These are phyloP conservation scores for Capsella rubella DNA, from an alignment of 441 rosid genomes.

Conservation along the genomic window DNA sequence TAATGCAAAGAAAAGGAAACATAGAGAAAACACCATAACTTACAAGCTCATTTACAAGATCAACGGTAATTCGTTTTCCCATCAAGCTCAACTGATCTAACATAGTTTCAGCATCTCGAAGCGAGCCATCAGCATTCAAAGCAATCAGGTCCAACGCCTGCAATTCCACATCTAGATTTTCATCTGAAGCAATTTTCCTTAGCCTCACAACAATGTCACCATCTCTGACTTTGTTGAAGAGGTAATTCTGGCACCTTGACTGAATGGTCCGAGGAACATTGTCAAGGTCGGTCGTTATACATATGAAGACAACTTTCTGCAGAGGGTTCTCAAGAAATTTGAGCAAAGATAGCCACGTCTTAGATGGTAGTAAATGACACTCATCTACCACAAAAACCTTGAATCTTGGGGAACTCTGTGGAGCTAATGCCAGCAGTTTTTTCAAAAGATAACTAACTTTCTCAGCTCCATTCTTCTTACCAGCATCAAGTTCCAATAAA, in stretches of 20 bases:
- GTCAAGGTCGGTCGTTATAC: conserved; percentile 81
- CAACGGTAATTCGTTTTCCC: conserved; percentile 81
- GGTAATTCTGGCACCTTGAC: conserved; percentile 85
- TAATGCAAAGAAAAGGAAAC: conserved; percentile 27
- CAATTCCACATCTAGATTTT: conserved; percentile 79
- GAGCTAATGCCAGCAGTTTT: conserved; percentile 57
- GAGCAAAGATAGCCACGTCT: conserved; percentile 85
- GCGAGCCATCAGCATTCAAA: conserved; percentile 92
- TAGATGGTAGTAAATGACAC: conserved; percentile 88
- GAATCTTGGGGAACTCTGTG: conserved; percentile 56
- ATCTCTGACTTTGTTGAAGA: conserved; percentile 87
- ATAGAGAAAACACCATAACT: conserved; percentile 49
- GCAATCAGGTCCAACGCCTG: conserved; percentile 90
- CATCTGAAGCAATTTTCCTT: conserved; percentile 68
- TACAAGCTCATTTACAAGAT: conserved; percentile 94
- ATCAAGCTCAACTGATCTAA: conserved; percentile 91
- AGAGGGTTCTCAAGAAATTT: conserved; percentile 92
- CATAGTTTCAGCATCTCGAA: conserved; percentile 98
- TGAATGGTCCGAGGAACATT: conserved; percentile 90
- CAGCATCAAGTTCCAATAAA: conserved; percentile 80
- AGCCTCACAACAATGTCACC: conserved; percentile 69
- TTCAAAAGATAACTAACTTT: conserved; percentile 62
- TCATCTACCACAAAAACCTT: conserved; percentile 87
- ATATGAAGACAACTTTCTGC: conserved; percentile 71
- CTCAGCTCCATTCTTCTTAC: conserved; percentile 70